Base-by-base conservation (phyloP, 208 protist species). In the Acanthamoeba culbertsoni region DNA sequence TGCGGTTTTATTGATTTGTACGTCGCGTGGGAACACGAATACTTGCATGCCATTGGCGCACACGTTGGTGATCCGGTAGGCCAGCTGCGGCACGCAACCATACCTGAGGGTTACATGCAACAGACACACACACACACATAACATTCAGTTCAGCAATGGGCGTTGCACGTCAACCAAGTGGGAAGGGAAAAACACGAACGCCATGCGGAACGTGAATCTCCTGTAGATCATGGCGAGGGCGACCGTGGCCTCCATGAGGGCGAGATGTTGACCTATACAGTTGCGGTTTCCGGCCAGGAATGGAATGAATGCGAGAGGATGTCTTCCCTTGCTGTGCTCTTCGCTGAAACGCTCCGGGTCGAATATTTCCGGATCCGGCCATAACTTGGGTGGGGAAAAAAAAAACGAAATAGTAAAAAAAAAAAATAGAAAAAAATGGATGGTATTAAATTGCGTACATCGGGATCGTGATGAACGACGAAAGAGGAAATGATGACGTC, bases 281-380 rank as follows among this genome's bases (percentile, higher is more conserved):
- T 63, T 92, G 3, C 94, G 37, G n/a, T 82, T 63, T 20, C 94
- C 94, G 23, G 94, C 94, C 14, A 77, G 79, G 91, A 95, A 95
- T n/a, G 94, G 91, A 28, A 95, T 62, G 79, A 90, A 91, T 7
- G 90, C 40, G 16, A 82, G 84, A 55, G 93, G 90, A 31, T 94
- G 37, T 16, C 77, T 59, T 26, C 65, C 65, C 79, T 93, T 94
- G 1, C n/a, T 37, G 90, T 90, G 75, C 57, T 94, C 82, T 20
- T 31, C 59, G 2, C 28, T 63, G 45, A 73, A 95, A 5, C 94
- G 89, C 16, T 94, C 94, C 16, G 94, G 94, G 42, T 94, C 65
- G 45, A 95, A 95, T 20, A 37, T 77, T 23, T 82, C 43, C 42
- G 93, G 88, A 7, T 93, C 73, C 23, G 3, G 4, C 82, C 82